phyloP scores from a whole-genome alignment of 2,329 filamentous ascomycete genomes.

The Teratosphaeria nubilosa region DNA sequence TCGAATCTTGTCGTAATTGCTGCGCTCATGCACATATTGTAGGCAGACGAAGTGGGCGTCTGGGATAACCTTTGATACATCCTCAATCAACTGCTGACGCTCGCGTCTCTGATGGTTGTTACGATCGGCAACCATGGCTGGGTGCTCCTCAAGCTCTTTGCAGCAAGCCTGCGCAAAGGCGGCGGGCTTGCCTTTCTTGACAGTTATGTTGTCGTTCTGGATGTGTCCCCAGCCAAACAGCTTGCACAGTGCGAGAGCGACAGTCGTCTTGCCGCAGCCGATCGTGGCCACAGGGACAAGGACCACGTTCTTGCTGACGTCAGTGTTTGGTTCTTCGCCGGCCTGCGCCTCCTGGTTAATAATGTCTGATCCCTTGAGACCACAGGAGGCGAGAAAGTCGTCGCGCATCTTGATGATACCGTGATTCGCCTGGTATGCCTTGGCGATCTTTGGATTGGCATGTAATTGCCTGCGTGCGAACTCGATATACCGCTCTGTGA shows the following conservation, averaged over 20 bases:
- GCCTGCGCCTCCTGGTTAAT: slow-evolving; percentile 58
- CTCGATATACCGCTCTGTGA: slow-evolving; percentile 82
- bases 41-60: slow-evolving; percentile 69
- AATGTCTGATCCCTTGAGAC: slow-evolving; percentile 79
- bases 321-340: slow-evolving; percentile 40
- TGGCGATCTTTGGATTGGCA: slow-evolving; percentile 55
- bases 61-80: slow-evolving; percentile 54
- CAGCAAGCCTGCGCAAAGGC: slow-evolving; percentile 66
- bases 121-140: slow-evolving; percentile 78
- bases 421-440: slow-evolving; percentile 75
- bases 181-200: slow-evolving; percentile 61
- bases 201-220: slow-evolving; percentile 92
- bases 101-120: slow-evolving; percentile 90
- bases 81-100: slow-evolving; percentile 74
- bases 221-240: slow-evolving; percentile 88
- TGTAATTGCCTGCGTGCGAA: slow-evolving; percentile 69
- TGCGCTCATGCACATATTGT: slow-evolving; percentile 69
- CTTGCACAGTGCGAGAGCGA: slow-evolving; percentile 69
- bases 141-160: slow-evolving; percentile 51
- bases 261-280: slow-evolving; percentile 92
- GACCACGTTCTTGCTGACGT: slow-evolving; percentile 59
- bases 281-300: slow-evolving; percentile 89
- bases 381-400: slow-evolving; percentile 73
- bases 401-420: slow-evolving; percentile 88
- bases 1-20: slow-evolving; percentile 60